Evolutionary conservation across 2,329 filamentous ascomycete genomes (phyloP).

Genomic region (Nothophoma quercina): DNA sequence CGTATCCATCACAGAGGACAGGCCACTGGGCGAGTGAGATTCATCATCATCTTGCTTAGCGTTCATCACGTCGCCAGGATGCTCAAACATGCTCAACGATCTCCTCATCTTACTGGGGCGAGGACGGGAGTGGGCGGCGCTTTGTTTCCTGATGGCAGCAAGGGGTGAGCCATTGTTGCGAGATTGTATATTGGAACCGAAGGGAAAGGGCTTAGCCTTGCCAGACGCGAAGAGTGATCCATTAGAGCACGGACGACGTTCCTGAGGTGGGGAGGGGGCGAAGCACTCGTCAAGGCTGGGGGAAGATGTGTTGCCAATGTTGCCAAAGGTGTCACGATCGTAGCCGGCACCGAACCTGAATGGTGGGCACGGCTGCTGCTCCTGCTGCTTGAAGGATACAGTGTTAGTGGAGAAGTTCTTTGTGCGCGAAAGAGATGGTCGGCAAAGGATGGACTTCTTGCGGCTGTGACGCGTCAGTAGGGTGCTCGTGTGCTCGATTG

Average conservation of each 20-base stretch:
- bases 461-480: constrained; percentile 39
- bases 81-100: constrained; percentile 97
- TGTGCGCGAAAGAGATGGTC: constrained; percentile 76
- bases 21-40: constrained; percentile 59
- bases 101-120: constrained; percentile 80
- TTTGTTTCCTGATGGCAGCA: constrained; percentile 69
- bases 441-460: constrained; percentile 61
- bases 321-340: constrained; percentile 43
- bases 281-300: constrained; percentile 83
- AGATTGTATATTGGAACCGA: constrained; percentile 58
- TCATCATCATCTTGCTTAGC: constrained; percentile 68
- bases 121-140: constrained; percentile 67
- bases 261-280: constrained; percentile 77
- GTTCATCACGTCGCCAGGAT: constrained; percentile 86
- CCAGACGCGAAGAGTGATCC: constrained; percentile 63
- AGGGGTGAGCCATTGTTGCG: constrained; percentile 79
- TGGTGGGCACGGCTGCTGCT: constrained; percentile 71
- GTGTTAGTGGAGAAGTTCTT: constrained; percentile 77
- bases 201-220: constrained; percentile 71
- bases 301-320: constrained; percentile 62
- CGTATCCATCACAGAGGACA: constrained; percentile 83
- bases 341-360: constrained; percentile 76
- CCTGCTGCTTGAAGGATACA: constrained; percentile 64
- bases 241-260: constrained; percentile 66
- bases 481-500: background rate